Evolutionary conservation across 176 grass and related monocot genomes (phyloP).

Genomic region (Aegilops tauschii): DNA sequence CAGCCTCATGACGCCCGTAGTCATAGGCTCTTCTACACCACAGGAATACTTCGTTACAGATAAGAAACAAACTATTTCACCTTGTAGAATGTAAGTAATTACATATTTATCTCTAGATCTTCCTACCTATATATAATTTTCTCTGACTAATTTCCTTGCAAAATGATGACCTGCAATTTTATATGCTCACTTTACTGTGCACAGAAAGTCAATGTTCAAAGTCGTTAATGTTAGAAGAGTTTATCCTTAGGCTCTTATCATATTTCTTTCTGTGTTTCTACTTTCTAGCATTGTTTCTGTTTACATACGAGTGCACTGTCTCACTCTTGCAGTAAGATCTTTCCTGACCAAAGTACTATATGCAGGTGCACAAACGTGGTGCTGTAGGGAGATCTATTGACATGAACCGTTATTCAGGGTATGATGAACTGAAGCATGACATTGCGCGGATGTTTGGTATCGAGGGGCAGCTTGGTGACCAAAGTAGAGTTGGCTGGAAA

Average conservation of each 20-base stretch:
- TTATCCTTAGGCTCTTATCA: neutral
- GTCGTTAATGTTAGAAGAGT: neutral
- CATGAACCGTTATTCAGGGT: slow-evolving; percentile 69
- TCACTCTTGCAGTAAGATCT: neutral
- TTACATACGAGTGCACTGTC: neutral
- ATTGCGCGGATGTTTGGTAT: slow-evolving; percentile 80
- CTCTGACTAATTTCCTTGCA: neutral
- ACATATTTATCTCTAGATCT: neutral
- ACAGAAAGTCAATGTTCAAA: neutral
- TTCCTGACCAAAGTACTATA: slow-evolving; percentile 16
- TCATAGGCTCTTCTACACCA: neutral
- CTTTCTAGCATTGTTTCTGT: neutral
- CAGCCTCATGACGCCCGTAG: neutral
- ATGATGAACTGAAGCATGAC: slow-evolving; percentile 65
- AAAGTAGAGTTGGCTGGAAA: slow-evolving; percentile 78
- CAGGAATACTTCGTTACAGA: neutral
- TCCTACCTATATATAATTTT: neutral
- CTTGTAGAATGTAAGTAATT: slow-evolving; percentile 14
- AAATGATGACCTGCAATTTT: slow-evolving; percentile 6
- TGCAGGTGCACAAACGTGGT: slow-evolving; percentile 78
- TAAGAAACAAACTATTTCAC: slow-evolving; percentile 12
- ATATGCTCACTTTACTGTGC: neutral
- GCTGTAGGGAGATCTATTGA: slow-evolving; percentile 82
- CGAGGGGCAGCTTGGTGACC: slow-evolving; percentile 74
- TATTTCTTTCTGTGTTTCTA: slow-evolving; percentile 6